Conservation (phyloP, 2,329 filamentous ascomycete species). For the Xylaria sp. region DNA sequence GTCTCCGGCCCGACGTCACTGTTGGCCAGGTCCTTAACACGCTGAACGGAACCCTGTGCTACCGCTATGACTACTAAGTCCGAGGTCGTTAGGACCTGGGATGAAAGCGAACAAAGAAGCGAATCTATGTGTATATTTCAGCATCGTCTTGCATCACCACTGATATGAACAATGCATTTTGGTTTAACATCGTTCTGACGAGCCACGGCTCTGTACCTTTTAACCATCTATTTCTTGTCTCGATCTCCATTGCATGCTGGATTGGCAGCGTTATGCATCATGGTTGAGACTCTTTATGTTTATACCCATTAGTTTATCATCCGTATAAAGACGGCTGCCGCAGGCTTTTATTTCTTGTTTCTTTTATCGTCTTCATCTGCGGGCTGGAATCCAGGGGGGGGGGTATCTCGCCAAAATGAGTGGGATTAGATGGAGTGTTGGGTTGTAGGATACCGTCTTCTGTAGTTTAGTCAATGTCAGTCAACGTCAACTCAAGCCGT, state of each 20-base stretch:
- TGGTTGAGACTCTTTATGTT: too few relatives aligned
- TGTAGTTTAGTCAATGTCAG: too few relatives aligned
- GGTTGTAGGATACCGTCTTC: too few relatives aligned
- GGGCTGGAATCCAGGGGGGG: too few relatives aligned
- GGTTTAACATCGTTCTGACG: slow-evolving; percentile 3
- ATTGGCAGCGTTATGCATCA: too few relatives aligned
- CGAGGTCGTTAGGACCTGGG: background rate
- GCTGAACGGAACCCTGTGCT: slow-evolving; percentile 29
- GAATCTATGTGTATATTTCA: slow-evolving; percentile 10
- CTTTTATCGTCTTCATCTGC: too few relatives aligned
- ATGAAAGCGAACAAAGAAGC: background rate
- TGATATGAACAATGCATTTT: background rate
- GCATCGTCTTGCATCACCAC: background rate
- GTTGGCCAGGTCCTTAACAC: slow-evolving; percentile 28
- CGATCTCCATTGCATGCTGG: background rate
- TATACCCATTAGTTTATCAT: too few relatives aligned
- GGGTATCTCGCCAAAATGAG: too few relatives aligned
- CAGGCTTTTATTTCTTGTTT: too few relatives aligned
- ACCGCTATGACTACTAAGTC: slow-evolving; percentile 31
- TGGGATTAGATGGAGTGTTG: too few relatives aligned
- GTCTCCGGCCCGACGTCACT: slow-evolving; percentile 26
- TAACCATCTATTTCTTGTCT: background rate
- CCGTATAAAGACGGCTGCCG: too few relatives aligned
- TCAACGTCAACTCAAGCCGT: too few relatives aligned
- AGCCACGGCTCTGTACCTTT: background rate